Conservation (phyloP, 495 filamentous ascomycete genomes). For the Xylaria flabelliformis region DNA sequence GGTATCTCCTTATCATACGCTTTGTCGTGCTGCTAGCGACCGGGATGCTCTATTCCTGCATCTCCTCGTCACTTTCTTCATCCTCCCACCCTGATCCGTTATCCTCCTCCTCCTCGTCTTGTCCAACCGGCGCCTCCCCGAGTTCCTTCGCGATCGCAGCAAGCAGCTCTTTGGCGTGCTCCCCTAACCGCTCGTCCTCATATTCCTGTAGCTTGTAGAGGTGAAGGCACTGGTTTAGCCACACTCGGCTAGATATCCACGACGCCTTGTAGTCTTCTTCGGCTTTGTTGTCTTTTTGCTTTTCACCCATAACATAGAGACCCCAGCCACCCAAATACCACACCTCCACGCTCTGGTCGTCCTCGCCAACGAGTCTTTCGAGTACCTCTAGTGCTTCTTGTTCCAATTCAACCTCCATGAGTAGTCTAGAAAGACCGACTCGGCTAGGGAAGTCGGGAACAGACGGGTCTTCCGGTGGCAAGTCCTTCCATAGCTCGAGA, state of each 20-base stretch:
- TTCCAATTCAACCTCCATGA: constrained; percentile 90
- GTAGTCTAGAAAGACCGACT: constrained; percentile 80
- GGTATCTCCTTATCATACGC: constrained; percentile 38
- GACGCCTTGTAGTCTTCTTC: constrained; percentile 53
- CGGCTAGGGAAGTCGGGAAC: constrained; percentile 84
- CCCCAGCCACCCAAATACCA: constrained; percentile 98
- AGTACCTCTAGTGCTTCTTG: constrained; percentile 84
- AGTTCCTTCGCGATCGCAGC: constrained; percentile 60
- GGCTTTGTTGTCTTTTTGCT: constrained; percentile 52
- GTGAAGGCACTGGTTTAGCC: constrained; percentile 65
- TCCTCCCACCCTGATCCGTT: constrained; percentile 48
- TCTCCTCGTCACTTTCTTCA: constrained; percentile 56
- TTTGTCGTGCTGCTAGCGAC: constrained; percentile 22
- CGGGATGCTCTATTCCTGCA: constrained; percentile 36
- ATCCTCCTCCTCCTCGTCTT: constrained; percentile 57
- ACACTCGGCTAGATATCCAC: constrained; percentile 65
- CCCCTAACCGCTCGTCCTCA: constrained; percentile 72
- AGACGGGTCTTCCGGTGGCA: constrained; percentile 65
- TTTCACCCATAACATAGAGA: constrained; percentile 77
- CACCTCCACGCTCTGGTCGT: constrained; percentile 91
- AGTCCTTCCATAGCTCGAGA: constrained; percentile 77
- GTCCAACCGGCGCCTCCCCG: constrained; percentile 55
- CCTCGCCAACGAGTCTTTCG: constrained; percentile 81
- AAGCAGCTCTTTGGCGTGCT: constrained; percentile 69
- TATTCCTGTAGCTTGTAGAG: constrained; percentile 69